A percentile compares a stretch with the other conserved stretches of the same genome.
Conservation (phyloP, 1,284 basidiomycete genomes). For the Rhodotorula mucilaginosa region DNA sequence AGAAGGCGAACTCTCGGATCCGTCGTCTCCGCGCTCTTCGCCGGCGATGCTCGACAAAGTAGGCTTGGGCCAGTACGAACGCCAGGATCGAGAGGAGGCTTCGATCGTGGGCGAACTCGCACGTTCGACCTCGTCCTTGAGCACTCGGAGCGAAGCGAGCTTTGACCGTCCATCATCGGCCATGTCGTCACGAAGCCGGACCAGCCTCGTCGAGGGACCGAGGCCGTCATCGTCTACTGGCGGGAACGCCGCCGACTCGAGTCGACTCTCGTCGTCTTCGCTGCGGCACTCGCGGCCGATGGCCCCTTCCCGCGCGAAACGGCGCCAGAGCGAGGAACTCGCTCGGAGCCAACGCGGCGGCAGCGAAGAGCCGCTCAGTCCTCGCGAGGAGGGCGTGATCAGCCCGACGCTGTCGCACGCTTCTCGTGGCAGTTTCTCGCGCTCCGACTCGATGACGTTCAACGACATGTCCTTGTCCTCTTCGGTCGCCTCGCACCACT, state of each 20-base stretch:
- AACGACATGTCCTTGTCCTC: constrained; percentile 5
- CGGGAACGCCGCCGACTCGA: constrained; percentile 26
- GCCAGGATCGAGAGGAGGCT: background rate
- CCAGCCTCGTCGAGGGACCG: constrained; percentile 12
- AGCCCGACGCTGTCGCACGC: constrained; percentile 30
- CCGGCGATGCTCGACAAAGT: constrained; percentile 6
- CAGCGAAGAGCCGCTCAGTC: constrained; percentile 31
- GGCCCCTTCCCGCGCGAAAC: constrained; percentile 25
- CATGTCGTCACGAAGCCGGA: constrained; percentile 23
- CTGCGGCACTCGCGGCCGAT: constrained; percentile 33
- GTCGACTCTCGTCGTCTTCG: constrained; percentile 14
- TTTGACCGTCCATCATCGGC: background rate
- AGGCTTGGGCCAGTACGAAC: background rate
- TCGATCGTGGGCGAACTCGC: background rate
- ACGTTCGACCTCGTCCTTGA: constrained; percentile 2
- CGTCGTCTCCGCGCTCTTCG: constrained; percentile 27
- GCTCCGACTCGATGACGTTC: constrained; percentile 6
- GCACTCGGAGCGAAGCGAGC: background rate
- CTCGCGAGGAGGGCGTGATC: background rate
- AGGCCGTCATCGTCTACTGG: constrained; percentile 22
- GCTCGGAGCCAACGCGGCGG: constrained; percentile 1
- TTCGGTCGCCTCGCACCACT: constrained; percentile 6
- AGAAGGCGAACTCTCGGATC: constrained; percentile 36
- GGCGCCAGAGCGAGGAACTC: constrained; percentile 28
- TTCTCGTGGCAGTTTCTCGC: constrained; percentile 8